Conservation (phyloP, 805 yeast species). For the Kuraishia cidri region DNA sequence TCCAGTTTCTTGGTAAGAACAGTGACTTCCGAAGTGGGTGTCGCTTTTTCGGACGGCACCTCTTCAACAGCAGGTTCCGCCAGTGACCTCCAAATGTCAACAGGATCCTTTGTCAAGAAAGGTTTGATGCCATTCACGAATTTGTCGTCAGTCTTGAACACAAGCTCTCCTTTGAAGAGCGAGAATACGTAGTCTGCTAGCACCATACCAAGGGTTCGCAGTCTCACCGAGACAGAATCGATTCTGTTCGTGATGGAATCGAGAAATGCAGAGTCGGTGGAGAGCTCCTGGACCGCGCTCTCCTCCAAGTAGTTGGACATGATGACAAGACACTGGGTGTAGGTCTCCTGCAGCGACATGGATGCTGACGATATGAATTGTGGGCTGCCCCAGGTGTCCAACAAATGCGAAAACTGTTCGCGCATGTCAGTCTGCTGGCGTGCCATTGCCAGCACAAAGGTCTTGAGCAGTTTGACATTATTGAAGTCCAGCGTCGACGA, state of each 20-base stretch:
- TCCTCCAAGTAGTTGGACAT: conserved; percentile 16
- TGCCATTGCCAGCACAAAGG: no score
- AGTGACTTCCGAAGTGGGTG: neutral
- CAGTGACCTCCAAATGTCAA: no score
- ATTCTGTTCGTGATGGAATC: conserved; percentile 44
- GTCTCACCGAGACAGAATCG: conserved; percentile 33
- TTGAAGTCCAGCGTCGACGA: no score
- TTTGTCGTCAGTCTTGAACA: no score
- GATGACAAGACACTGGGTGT: conserved; percentile 38
- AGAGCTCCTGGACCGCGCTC: conserved; percentile 16
- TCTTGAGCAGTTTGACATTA: no score
- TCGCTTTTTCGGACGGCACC: no score
- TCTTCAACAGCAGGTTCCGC: no score
- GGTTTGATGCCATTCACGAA: no score
- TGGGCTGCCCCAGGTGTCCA: conserved; percentile 1
- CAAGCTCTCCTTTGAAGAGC: no score
- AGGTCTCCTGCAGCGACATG: conserved; percentile 30
- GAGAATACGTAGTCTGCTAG: conserved; percentile 48
- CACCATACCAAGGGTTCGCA: conserved; percentile 45
- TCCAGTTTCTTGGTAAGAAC: conserved; percentile 3
- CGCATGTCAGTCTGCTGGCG: no score
- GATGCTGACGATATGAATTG: conserved; percentile 20
- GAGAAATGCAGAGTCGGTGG: conserved; percentile 31
- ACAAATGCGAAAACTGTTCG: neutral
- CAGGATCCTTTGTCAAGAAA: no score